These are phyloP conservation scores for Phytopythium sindhum DNA, from an alignment of 352 stramenopile genomes.

Conservation along the genomic window DNA sequence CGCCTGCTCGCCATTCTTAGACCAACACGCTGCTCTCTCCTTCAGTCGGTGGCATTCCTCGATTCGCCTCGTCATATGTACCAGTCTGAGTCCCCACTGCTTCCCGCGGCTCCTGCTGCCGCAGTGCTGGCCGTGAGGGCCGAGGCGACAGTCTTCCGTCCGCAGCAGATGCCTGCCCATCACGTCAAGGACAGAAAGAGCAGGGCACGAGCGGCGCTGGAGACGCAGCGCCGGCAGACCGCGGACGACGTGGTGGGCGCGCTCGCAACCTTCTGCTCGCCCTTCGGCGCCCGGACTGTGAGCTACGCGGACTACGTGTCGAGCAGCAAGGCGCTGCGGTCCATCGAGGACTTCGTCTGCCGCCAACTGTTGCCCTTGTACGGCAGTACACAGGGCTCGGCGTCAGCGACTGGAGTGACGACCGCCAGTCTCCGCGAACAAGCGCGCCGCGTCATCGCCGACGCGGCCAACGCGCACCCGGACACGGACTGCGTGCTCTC, in stretches of 20 bases:
- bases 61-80: too few relatives aligned
- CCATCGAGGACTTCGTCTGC: slow-evolving; percentile 90
- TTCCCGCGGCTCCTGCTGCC: too few relatives aligned
- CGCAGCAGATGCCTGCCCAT: too few relatives aligned
- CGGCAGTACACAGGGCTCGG: slow-evolving; percentile 96
- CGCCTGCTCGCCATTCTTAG: too few relatives aligned
- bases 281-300: slow-evolving; percentile 72
- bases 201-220: too few relatives aligned
- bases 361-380: slow-evolving; percentile 91
- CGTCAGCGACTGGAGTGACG: slow-evolving; percentile 62
- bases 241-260: slow-evolving; percentile 42
- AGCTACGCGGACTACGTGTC: slow-evolving; percentile 95
- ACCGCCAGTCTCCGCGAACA: slow-evolving; percentile 94
- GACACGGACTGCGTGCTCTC: slow-evolving; percentile 96
- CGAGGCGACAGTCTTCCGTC: too few relatives aligned
- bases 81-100: too few relatives aligned
- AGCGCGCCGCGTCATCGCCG: slow-evolving; percentile 89
- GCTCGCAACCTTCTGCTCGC: slow-evolving; percentile 44
- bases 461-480: slow-evolving; percentile 81
- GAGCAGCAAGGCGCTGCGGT: slow-evolving; percentile 81
- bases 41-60: too few relatives aligned
- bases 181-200: too few relatives aligned
- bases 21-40: too few relatives aligned
- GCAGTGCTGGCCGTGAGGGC: too few relatives aligned
- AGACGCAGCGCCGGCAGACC: too few relatives aligned